These are phyloP conservation scores for Neonectria ditissima DNA, from an alignment of 2,329 filamentous ascomycete genomes.

Conservation along the genomic window DNA sequence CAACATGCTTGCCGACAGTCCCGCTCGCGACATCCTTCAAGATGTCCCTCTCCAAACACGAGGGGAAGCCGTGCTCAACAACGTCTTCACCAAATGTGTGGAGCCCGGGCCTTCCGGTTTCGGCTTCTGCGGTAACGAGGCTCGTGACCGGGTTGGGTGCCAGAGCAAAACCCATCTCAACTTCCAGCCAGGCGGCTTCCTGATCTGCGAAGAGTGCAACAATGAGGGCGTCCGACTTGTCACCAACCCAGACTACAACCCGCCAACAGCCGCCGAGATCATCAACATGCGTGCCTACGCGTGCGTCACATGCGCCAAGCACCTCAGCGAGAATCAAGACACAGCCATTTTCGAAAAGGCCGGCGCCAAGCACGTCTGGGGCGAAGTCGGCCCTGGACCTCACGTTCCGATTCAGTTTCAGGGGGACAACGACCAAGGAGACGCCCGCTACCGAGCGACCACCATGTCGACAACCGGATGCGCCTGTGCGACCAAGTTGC, in stretches of 20 bases:
- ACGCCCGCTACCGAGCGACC: conserved; percentile 21
- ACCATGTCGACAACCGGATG: conserved; percentile 51
- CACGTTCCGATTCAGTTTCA: neutral
- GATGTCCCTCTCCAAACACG: conserved; percentile 25
- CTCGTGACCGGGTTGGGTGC: conserved; percentile 22
- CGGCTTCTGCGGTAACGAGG: conserved; percentile 24
- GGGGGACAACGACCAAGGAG: neutral
- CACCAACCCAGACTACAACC: conserved; percentile 14
- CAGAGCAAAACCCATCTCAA: conserved; percentile 33
- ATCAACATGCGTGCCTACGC: conserved; percentile 52
- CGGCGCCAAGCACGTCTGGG: conserved; percentile 44
- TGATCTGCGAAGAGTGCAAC: conserved; percentile 44
- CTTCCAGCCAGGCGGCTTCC: conserved; percentile 30
- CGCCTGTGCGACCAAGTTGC: conserved; percentile 51
- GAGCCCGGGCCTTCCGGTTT: conserved; percentile 32
- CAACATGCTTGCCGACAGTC: conserved; percentile 18
- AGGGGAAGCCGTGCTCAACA: neutral
- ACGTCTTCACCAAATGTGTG: conserved; percentile 18
- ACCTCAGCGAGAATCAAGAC: conserved; percentile 16
- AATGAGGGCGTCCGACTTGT: conserved; percentile 33
- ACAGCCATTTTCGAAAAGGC: conserved; percentile 22
- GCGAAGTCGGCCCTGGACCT: conserved; percentile 22
- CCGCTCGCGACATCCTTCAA: conserved; percentile 30
- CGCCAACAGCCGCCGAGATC: conserved; percentile 38
- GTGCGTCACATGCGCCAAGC: conserved; percentile 47